Evolutionary conservation across 1,284 basidiomycete species (phyloP).

Genomic region (Cryptococcus sp.): DNA sequence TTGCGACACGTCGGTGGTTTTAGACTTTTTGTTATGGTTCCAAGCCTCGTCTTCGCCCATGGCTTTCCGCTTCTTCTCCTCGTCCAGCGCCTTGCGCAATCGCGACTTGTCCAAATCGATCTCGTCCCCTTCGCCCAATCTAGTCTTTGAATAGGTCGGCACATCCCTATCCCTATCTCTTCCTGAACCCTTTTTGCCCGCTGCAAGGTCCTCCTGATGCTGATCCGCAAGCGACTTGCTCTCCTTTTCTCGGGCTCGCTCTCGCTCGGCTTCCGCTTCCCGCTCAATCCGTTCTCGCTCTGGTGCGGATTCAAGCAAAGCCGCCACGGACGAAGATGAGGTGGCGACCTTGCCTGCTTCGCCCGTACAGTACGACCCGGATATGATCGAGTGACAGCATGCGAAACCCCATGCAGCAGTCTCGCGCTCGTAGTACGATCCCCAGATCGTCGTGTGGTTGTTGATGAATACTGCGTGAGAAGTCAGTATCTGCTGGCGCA

Average conservation of each 20-base stretch:
- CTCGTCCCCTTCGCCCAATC: slow-evolving; percentile 70
- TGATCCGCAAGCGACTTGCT: slow-evolving; percentile 49
- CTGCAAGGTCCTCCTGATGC: slow-evolving; percentile 42
- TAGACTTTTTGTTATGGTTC: slow-evolving; percentile 51
- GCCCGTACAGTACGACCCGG: slow-evolving; percentile 91
- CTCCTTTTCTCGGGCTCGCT: slow-evolving; percentile 12
- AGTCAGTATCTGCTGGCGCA: not conserved
- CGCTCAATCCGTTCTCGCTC: slow-evolving; percentile 38
- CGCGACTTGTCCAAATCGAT: slow-evolving; percentile 68
- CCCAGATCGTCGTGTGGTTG: slow-evolving; percentile 94
- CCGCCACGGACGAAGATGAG: slow-evolving; percentile 67
- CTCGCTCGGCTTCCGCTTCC: slow-evolving; percentile 33
- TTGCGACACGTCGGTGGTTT: slow-evolving; percentile 74
- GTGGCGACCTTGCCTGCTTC: slow-evolving; percentile 80
- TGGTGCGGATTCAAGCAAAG: slow-evolving; percentile 60
- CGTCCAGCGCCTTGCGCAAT: slow-evolving; percentile 68
- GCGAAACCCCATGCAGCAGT: slow-evolving; percentile 84
- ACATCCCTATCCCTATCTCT: slow-evolving; percentile 55
- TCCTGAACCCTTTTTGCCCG: slow-evolving; percentile 32
- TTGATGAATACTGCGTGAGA: slow-evolving; percentile 71
- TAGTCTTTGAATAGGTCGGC: slow-evolving; percentile 58
- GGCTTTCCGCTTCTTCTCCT: slow-evolving; percentile 77
- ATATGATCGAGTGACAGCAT: slow-evolving; percentile 86
- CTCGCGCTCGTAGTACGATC: slow-evolving; percentile 83
- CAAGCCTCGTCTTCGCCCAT: slow-evolving; percentile 59